Conservation (phyloP, 108 stramenopile genomes). For the Cyclotella choctawhatcheeana region DNA sequence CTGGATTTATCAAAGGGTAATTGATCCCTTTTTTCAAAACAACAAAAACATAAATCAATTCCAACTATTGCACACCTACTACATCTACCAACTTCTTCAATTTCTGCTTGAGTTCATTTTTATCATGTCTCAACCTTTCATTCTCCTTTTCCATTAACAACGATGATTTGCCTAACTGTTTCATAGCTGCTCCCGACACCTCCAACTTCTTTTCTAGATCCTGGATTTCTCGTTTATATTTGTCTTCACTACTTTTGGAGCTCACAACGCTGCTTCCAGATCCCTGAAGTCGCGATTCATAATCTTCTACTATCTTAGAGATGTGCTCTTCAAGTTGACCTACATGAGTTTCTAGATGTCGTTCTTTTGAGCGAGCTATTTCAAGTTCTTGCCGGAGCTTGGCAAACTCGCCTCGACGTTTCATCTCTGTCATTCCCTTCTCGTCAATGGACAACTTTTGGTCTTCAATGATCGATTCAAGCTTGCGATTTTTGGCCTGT, state of each 20-base stretch:
- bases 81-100: slow-evolving; percentile 46
- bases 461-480: slow-evolving; percentile 26
- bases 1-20: no score
- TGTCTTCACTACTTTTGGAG: slow-evolving; percentile 17
- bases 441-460: slow-evolving; percentile 35
- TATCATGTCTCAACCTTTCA: slow-evolving; percentile 35
- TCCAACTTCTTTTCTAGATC: slow-evolving; percentile 51
- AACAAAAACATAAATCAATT: no score
- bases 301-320: slow-evolving; percentile 44
- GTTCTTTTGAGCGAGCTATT: slow-evolving; percentile 46
- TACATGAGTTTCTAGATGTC: slow-evolving; percentile 49
- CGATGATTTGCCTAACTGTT: slow-evolving; percentile 43
- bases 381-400: slow-evolving; percentile 50
- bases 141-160: slow-evolving; percentile 55
- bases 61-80: no score
- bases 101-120: slow-evolving; percentile 47
- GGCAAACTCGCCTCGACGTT: slow-evolving; percentile 49
- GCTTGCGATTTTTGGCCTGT: slow-evolving; percentile 23
- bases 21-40: no score
- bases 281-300: slow-evolving; percentile 31
- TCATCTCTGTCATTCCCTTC: slow-evolving; percentile 43
- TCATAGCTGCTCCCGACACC: slow-evolving; percentile 49
- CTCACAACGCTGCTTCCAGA: slow-evolving; percentile 36
- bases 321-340: slow-evolving; percentile 46
- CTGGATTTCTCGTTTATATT: slow-evolving; percentile 27